Evolutionary conservation across 257 asterid genomes (phyloP).

Genomic region (Henckelia pumila): DNA sequence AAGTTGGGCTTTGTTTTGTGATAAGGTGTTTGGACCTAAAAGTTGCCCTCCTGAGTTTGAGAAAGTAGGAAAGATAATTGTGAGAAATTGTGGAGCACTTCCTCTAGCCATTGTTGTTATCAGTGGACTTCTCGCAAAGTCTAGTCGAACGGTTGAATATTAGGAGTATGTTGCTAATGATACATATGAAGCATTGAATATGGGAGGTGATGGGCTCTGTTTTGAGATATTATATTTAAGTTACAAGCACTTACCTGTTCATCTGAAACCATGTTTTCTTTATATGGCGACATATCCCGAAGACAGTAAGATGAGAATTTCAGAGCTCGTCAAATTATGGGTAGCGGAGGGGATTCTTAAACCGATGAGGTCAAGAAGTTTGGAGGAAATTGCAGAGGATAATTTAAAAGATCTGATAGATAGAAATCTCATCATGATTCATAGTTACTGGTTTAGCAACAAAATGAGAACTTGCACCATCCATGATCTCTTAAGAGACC

Average conservation of each 20-base stretch:
- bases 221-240: slow-evolving; percentile 18
- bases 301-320: slow-evolving; percentile 13
- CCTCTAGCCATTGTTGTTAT: slow-evolving; percentile 16
- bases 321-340: slow-evolving; percentile 28
- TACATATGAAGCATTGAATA: neutral
- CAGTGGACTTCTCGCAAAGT: slow-evolving; percentile 4
- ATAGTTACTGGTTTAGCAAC: neutral
- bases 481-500: slow-evolving; percentile 31
- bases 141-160: neutral
- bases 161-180: slow-evolving; percentile 15
- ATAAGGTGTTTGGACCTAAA: slow-evolving; percentile 1
- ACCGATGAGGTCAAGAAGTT: slow-evolving; percentile 8
- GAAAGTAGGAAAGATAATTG: neutral
- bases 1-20: slow-evolving; percentile 20
- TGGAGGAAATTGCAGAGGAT: slow-evolving; percentile 27
- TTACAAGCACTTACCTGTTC: slow-evolving; percentile 29
- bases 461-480: slow-evolving; percentile 19
- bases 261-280: slow-evolving; percentile 24
- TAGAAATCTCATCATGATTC: slow-evolving; percentile 23
- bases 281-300: slow-evolving; percentile 26
- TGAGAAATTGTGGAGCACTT: slow-evolving; percentile 1
- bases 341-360: slow-evolving; percentile 29
- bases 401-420: slow-evolving; percentile 22
- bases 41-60: neutral
- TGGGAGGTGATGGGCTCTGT: neutral